Conservation (phyloP, 2,329 filamentous ascomycete genomes). For the Nemania abortiva region DNA sequence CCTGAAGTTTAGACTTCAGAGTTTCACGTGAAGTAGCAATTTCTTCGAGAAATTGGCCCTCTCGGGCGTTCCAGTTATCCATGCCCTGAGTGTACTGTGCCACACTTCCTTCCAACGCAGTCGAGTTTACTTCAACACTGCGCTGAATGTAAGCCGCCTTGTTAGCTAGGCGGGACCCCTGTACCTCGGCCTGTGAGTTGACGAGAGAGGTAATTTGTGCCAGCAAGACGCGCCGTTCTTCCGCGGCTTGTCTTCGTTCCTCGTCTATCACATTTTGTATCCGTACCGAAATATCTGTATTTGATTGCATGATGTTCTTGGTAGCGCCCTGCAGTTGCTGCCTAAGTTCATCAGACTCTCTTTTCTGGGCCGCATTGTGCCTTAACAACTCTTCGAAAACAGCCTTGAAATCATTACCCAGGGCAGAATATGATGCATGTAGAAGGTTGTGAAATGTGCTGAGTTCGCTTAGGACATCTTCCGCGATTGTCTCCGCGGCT, state of each 20-base stretch:
- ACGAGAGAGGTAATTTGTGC: conserved; percentile 83
- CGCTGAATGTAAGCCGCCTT: conserved; percentile 73
- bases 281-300: conserved; percentile 72
- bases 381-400: conserved; percentile 85
- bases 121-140: conserved; percentile 73
- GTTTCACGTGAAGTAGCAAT: conserved; percentile 79
- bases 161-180: conserved; percentile 76
- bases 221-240: conserved; percentile 80
- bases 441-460: conserved; percentile 86
- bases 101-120: conserved; percentile 73
- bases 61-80: conserved; percentile 78
- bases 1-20: conserved; percentile 84
- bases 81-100: conserved; percentile 77
- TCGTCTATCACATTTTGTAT: conserved; percentile 79
- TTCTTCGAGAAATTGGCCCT: conserved; percentile 76
- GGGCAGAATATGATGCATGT: conserved; percentile 83
- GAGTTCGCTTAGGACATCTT: conserved; percentile 88
- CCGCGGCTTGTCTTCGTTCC: conserved; percentile 77
- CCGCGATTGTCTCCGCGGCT: conserved; percentile 88
- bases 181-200: conserved; percentile 77
- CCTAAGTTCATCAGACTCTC: conserved; percentile 79
- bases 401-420: conserved; percentile 87
- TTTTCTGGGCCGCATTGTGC: conserved; percentile 80
- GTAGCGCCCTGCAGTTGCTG: conserved; percentile 79
- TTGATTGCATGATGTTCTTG: conserved; percentile 74